Evolutionary conservation across 169 alveolate genomes (phyloP).

Genomic region (Cryptosporidium xiaoi): DNA sequence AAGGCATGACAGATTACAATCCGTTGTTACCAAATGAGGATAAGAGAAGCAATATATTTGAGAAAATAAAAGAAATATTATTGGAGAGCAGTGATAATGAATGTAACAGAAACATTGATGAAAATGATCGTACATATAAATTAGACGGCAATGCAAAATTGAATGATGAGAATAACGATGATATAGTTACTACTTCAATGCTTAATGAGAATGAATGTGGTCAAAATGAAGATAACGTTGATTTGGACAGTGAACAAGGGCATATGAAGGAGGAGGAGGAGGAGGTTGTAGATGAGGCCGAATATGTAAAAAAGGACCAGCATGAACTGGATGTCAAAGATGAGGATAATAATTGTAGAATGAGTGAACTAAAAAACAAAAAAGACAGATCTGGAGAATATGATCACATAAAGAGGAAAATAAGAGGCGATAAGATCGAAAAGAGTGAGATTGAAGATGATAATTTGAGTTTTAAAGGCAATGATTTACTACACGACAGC

Average conservation of each 20-base stretch:
- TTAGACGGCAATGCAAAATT: slow-evolving; percentile 38
- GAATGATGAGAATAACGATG: slow-evolving; percentile 9
- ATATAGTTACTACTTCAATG: not conserved
- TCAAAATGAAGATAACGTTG: not conserved
- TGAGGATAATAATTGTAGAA: slow-evolving; percentile 52
- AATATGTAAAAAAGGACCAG: slow-evolving; percentile 23
- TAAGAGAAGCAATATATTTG: slow-evolving; percentile 3
- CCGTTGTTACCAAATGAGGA: not conserved
- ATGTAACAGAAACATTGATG: slow-evolving; percentile 70
- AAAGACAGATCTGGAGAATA: slow-evolving; percentile 58
- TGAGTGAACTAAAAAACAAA: slow-evolving; percentile 66
- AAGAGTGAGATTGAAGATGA: slow-evolving; percentile 34
- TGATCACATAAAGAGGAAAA: slow-evolving; percentile 50
- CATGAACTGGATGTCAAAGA: slow-evolving; percentile 59
- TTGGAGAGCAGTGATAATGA: slow-evolving; percentile 15
- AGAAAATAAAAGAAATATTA: slow-evolving; percentile 17
- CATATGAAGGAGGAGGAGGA: slow-evolving; percentile 77
- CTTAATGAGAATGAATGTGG: not conserved
- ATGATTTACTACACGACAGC: slow-evolving; percentile 10
- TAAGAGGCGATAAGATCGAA: slow-evolving; percentile 74
- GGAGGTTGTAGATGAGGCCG: slow-evolving; percentile 76
- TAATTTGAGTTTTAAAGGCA: slow-evolving; percentile 11
- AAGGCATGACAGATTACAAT: slow-evolving; percentile 31
- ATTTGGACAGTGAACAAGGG: slow-evolving; percentile 71
- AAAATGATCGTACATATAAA: slow-evolving; percentile 76